phyloP scores from a whole-genome alignment of 2,329 filamentous ascomycete genomes.

The Rhynchosporium graminicola region DNA sequence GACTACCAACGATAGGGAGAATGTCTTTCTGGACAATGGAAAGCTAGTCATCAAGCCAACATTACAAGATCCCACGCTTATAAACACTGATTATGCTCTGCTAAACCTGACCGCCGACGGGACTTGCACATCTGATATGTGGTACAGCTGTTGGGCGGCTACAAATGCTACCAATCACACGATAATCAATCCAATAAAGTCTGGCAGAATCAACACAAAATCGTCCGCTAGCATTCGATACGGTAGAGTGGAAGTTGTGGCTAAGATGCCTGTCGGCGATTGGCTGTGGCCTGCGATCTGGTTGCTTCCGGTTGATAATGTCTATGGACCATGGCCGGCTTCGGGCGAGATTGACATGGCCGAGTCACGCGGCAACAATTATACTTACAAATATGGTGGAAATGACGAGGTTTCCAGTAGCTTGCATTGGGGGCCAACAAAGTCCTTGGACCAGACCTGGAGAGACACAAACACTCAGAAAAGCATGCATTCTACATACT shows the following conservation, averaged over 20 bases:
- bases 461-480: constrained; percentile 16
- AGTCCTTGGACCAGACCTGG: constrained; percentile 11
- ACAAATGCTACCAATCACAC: constrained; percentile 48
- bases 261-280: constrained; percentile 22
- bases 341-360: constrained; percentile 24
- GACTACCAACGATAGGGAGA: constrained; percentile 19
- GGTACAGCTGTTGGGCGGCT: constrained; percentile 18
- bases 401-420: constrained; percentile 16
- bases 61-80: constrained; percentile 18
- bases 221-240: constrained; percentile 49
- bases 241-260: constrained; percentile 22
- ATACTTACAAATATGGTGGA: constrained; percentile 17
- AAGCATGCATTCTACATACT: constrained; percentile 18
- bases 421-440: constrained; percentile 22
- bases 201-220: constrained; percentile 73
- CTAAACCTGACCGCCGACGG: constrained; percentile 19
- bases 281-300: constrained; percentile 25
- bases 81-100: constrained; percentile 14
- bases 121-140: constrained; percentile 17
- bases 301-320: constrained; percentile 19
- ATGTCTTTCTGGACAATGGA: constrained; percentile 22
- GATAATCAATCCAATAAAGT: constrained; percentile 73
- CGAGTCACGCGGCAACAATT: constrained; percentile 23
- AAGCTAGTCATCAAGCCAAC: constrained; percentile 20
- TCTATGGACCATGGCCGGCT: constrained; percentile 22